These are phyloP conservation scores for Sarocladium strictum DNA, from an alignment of 2,329 filamentous ascomycete genomes.

Conservation along the genomic window DNA sequence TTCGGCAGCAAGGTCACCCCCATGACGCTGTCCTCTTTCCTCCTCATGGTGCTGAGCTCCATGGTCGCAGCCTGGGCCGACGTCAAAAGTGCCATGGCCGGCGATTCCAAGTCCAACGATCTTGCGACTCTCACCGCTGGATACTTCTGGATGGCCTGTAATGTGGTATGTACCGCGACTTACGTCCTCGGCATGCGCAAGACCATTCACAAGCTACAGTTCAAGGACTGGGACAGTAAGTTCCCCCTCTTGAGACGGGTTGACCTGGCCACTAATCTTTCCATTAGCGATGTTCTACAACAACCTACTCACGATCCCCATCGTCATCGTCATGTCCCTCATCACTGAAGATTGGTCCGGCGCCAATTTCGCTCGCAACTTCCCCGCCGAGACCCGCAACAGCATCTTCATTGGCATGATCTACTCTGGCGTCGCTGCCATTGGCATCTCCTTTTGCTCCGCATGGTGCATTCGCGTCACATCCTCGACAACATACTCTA, in stretches of 20 bases:
- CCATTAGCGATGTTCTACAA: constrained; percentile 96
- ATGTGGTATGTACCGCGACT: constrained; percentile 88
- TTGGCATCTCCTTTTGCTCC: constrained; percentile 99
- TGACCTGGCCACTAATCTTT: constrained; percentile 22
- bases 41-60: constrained; percentile 92
- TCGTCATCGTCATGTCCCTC: constrained; percentile 76
- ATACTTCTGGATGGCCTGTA: constrained; percentile 96
- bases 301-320: constrained; percentile 92
- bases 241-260: constrained; percentile 18
- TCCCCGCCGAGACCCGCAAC: constrained; percentile 76
- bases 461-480: constrained; percentile 98
- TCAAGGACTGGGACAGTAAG: constrained; percentile 99
- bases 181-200: constrained; percentile 94
- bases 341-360: constrained; percentile 88
- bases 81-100: constrained; percentile 76
- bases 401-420: constrained; percentile 82
- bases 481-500: constrained; percentile 95
- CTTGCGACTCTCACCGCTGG: constrained; percentile 83
- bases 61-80: constrained; percentile 96
- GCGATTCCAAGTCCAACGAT: constrained; percentile 49
- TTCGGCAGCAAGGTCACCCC: constrained; percentile 89
- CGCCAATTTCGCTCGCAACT: constrained; percentile 78
- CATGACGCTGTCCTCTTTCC: constrained; percentile 87
- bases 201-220: constrained; percentile 98
- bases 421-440: constrained; percentile 84